Evolutionary conservation across 179 eudicot species (phyloP).

Genomic region (Amaranthus tricolor): DNA sequence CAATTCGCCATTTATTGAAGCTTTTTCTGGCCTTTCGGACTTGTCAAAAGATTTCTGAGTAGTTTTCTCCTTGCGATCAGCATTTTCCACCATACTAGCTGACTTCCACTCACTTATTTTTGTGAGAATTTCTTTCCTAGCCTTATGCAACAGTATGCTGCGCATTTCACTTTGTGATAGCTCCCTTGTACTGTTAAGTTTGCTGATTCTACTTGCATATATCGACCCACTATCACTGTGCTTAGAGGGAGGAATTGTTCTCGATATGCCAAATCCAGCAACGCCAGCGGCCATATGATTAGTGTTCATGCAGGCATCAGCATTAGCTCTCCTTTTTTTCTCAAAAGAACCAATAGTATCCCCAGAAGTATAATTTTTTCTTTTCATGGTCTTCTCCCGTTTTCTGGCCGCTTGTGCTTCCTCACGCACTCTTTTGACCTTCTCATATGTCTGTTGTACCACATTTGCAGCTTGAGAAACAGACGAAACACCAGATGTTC

Average conservation of each 20-base stretch:
- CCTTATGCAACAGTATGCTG: conserved; percentile 56
- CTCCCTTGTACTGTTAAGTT: conserved; percentile 32
- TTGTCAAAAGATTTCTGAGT: conserved; percentile 21
- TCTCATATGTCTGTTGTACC: conserved; percentile 84
- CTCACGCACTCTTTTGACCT: conserved; percentile 78
- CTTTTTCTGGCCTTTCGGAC: conserved; percentile 20
- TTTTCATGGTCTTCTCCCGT: conserved; percentile 55
- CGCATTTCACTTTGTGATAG: conserved; percentile 45
- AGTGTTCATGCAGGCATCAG: conserved; percentile 29
- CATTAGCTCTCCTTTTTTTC: conserved; percentile 47
- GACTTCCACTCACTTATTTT: conserved; percentile 44
- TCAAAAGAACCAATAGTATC: conserved; percentile 32
- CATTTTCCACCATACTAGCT: conserved; percentile 27
- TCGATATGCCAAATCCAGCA: conserved; percentile 24
- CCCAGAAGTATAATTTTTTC: conserved; percentile 43
- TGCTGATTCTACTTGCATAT: conserved; percentile 24
- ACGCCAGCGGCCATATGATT: conserved; percentile 25
- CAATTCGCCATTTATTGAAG: conserved; percentile 13
- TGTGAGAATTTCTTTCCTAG: conserved; percentile 47
- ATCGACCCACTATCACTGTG: conserved; percentile 22
- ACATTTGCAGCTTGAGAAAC: conserved; percentile 77
- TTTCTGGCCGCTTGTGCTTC: conserved; percentile 68
- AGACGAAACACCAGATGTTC: conserved; percentile 47
- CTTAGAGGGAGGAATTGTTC: conserved; percentile 12
- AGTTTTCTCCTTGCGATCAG: conserved; percentile 26